These are phyloP conservation scores for Trichoderma virens DNA, from an alignment of 495 filamentous ascomycete species.

Conservation along the genomic window DNA sequence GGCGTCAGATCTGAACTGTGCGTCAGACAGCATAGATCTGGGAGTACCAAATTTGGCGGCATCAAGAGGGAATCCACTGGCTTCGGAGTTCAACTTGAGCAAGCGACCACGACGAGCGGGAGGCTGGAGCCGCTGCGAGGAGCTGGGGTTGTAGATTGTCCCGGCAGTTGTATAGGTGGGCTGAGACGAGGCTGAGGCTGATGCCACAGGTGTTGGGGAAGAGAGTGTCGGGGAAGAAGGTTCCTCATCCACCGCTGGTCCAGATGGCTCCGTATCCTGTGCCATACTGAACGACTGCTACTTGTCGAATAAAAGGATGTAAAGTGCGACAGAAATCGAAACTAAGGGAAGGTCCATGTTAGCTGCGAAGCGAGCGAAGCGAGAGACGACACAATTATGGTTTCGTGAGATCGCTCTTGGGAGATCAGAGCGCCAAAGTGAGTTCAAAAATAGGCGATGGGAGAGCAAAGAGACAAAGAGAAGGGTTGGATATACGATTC, in stretches of 20 bases:
- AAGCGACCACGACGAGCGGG: slow-evolving; percentile 35
- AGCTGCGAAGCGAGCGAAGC: not conserved
- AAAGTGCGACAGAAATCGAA: not conserved
- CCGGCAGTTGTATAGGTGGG: slow-evolving; percentile 40
- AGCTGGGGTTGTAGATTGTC: slow-evolving; percentile 35
- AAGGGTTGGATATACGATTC: not conserved
- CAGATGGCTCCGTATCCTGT: not conserved
- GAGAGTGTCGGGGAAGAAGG: not conserved
- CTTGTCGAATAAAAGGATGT: not conserved
- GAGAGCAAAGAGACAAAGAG: not conserved
- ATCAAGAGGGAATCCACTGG: not conserved
- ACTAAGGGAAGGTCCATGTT: slow-evolving; percentile 5
- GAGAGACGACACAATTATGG: not conserved
- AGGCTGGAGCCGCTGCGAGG: slow-evolving; percentile 30
- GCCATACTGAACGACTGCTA: no score
- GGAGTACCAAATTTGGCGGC: not conserved
- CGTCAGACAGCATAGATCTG: not conserved
- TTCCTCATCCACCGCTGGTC: not conserved
- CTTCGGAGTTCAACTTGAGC: slow-evolving; percentile 12
- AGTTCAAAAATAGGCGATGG: not conserved
- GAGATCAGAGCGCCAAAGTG: not conserved
- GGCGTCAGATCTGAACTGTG: not conserved
- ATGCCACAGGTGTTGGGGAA: not conserved
- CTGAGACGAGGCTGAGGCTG: slow-evolving; percentile 10
- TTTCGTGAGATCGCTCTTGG: not conserved